Conservation (phyloP, 805 yeast species). For the Vanderwaltozyma verrucispora region DNA sequence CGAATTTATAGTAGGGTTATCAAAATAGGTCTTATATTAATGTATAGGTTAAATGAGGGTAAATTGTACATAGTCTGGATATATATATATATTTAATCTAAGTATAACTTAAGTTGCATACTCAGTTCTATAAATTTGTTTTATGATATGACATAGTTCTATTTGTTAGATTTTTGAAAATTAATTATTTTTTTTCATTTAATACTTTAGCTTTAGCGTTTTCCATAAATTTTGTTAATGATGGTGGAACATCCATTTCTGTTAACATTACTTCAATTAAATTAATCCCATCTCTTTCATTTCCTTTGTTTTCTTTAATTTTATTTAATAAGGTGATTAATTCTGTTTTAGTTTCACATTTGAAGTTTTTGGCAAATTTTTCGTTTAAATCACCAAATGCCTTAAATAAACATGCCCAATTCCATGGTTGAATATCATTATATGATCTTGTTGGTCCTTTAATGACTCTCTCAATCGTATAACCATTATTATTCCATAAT, state of each 20-base stretch:
- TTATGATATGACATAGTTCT: too few relatives aligned
- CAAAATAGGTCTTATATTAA: too few relatives aligned
- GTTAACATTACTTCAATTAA: conserved; percentile 52
- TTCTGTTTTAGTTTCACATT: too few relatives aligned
- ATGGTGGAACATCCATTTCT: conserved; percentile 54
- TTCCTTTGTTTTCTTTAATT: too few relatives aligned
- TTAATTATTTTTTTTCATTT: neutral
- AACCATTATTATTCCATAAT: conserved; percentile 76
- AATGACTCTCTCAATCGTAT: conserved; percentile 81
- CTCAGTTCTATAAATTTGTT: too few relatives aligned
- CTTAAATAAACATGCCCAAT: conserved; percentile 60
- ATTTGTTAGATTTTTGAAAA: too few relatives aligned
- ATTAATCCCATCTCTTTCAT: conserved; percentile 35
- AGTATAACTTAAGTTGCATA: too few relatives aligned
- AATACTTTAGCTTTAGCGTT: neutral
- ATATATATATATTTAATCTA: too few relatives aligned
- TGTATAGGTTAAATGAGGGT: too few relatives aligned
- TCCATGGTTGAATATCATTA: conserved; percentile 78
- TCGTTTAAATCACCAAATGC: conserved; percentile 50
- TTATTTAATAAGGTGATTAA: too few relatives aligned
- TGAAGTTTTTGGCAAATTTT: conserved; percentile 21
- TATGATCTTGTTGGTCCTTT: conserved; percentile 67
- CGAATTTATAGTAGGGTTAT: too few relatives aligned
- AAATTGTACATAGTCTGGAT: too few relatives aligned
- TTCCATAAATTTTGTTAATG: conserved; percentile 38